These are phyloP conservation scores for Solanum microdontum DNA, from an alignment of 257 asterid genomes.

Conservation along the genomic window DNA sequence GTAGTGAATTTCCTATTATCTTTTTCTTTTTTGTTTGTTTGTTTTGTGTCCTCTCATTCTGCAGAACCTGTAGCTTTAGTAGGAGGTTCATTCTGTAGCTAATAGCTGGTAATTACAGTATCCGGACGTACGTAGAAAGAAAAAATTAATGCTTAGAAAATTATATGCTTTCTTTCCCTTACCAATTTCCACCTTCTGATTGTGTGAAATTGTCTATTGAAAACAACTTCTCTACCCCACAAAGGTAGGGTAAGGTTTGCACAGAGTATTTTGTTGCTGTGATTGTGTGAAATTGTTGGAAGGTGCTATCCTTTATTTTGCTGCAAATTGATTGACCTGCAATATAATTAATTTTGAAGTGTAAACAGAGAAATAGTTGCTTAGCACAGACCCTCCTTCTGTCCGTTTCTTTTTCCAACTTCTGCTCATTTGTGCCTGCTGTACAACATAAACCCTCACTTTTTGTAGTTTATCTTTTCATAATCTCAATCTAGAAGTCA, in stretches of 20 bases:
- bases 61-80: neutral
- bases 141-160: neutral
- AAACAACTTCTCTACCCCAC: neutral
- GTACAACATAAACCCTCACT: neutral
- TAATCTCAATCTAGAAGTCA: neutral
- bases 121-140: neutral
- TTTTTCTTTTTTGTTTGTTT: neutral
- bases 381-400: neutral
- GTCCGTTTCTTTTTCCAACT: neutral
- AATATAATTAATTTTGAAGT: neutral
- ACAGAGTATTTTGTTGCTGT: neutral
- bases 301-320: neutral
- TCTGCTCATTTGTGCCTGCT: neutral
- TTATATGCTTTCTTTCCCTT: neutral
- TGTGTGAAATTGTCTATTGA: neutral
- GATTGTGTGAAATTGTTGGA: neutral
- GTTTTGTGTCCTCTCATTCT: neutral
- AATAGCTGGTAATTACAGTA: neutral
- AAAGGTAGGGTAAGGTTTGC: neutral
- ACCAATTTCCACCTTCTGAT: neutral
- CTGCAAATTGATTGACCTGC: neutral
- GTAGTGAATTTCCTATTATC: neutral
- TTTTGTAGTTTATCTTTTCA: neutral
- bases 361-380: neutral
- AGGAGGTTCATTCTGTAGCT: neutral